phyloP scores from a whole-genome alignment of 805 yeast genomes.

The Candida coleopterorum region DNA sequence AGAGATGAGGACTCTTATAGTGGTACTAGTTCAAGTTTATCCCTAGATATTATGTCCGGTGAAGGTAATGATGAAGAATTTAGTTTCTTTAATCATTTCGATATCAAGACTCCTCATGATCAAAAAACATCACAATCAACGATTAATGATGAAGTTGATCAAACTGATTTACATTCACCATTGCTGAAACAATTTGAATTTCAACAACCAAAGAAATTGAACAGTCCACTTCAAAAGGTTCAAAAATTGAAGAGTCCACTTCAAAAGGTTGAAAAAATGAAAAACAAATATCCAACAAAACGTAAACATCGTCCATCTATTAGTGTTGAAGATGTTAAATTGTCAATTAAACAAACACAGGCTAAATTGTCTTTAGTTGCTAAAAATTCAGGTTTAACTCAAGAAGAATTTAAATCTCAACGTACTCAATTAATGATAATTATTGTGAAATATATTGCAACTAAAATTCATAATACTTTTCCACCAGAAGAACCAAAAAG shows the following conservation, averaged over 20 bases:
- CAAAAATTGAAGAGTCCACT: background rate
- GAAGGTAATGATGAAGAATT: slow-evolving; percentile 5
- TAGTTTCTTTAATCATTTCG: slow-evolving; percentile 3
- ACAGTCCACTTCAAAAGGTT: too few species aligned
- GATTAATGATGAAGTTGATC: slow-evolving; percentile 1
- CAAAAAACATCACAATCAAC: slow-evolving; percentile 8
- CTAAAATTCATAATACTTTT: slow-evolving; percentile 39
- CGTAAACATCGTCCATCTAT: slow-evolving; percentile 1
- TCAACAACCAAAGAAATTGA: slow-evolving; percentile 7
- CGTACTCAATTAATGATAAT: slow-evolving; percentile 37
- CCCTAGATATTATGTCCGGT: slow-evolving; percentile 9
- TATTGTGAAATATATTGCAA: slow-evolving; percentile 38
- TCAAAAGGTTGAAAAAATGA: background rate
- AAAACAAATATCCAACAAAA: background rate
- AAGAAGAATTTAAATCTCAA: slow-evolving; percentile 25
- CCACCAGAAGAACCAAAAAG: slow-evolving; percentile 33
- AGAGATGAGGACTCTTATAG: background rate
- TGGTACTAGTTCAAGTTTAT: slow-evolving; percentile 3
- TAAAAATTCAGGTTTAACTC: slow-evolving; percentile 4
- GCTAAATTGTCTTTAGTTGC: slow-evolving; percentile 1
- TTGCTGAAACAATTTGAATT: slow-evolving; percentile 2
- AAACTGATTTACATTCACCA: slow-evolving; percentile 1
- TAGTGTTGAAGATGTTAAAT: slow-evolving; percentile 4
- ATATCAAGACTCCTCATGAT: slow-evolving; percentile 1
- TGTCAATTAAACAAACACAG: slow-evolving; percentile 1